Base-by-base conservation (phyloP, 2,329 filamentous ascomycete genomes). In the Monilinia laxa region DNA sequence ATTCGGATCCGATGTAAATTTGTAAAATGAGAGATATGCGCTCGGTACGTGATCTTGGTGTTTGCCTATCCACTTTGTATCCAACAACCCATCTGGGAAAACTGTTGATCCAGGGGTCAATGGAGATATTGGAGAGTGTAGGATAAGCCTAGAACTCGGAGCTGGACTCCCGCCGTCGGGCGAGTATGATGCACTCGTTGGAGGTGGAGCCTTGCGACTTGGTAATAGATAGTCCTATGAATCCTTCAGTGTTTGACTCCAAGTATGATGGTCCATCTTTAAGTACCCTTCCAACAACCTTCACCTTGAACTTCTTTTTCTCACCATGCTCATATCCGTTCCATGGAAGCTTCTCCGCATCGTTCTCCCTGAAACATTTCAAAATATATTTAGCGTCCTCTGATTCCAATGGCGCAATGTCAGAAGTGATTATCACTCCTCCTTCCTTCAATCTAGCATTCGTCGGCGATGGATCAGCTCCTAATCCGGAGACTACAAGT, bases 101-200 rank as follows among this genome's bases (percentile, higher is more conserved):
- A 96, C 84, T 2, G 87, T 82, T 10, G 94, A 97, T 10, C 84
- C 85, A 4, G 93, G 93, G 51, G 91, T 95, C 40, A 98, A 83
- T 0, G 94, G 95, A 2, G 95, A 98, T 71, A 97, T 87, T 1
- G 93, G 92, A 16, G 95, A 98, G 78, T 98, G 94, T 5, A 97
- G 80, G n/a, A 87, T 81, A 68, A 83, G 80, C 23, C 82, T 78
- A 31, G 81, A 77, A 49, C 79, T 77, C 64, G 83, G 79, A 42
- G 69, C 72, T 28, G 75, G 76, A 20, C 74, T 73, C 51, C 73
- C 75, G 73, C 83, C 79, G 65, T 83, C 79, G 57, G 82, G 81
- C 23, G 45, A 53, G 40, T 56, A 38, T 18, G 62, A 31, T 11
- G 47, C 7, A 31, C 20, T 52, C 25, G 65, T 31, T 35, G 83